Evolutionary conservation across 2,329 filamentous ascomycete species (phyloP), one percentile per base, ranked within the genome.

Genomic region (Diplodia seriata): DNA sequence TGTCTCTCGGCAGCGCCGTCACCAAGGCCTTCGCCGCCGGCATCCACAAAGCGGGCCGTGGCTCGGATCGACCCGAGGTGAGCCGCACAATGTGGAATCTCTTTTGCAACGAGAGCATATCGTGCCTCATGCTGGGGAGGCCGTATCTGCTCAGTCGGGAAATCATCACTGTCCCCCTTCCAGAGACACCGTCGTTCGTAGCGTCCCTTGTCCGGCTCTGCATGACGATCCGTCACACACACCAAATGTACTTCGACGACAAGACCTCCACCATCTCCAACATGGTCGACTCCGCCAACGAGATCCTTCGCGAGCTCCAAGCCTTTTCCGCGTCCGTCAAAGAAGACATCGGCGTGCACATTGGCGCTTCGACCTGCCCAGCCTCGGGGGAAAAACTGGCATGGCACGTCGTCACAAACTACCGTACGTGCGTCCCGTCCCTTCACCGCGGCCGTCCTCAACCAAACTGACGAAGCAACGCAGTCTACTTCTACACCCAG

Each of bases 81-180:
- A 47, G 2, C 33, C 26, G 12, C 2, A 65, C 62, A 2, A 65
- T 65, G 50, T 65, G 62, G 62, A 55, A 2, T 6, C 33, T 65
- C 9, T 65, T 65, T 18, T 54, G 49, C 62, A 33, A 65, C 9
- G 62, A 65, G 18, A 65, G 62, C 23, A 65, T 66, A 14, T 43
- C 33, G 5, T 57, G 64, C 15, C 33, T 66, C 15, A 57, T 57
- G 31, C 12, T 57, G 1, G 64, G 64, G 23, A 23, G 64, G 7
- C 64, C 51, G 1, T 51, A 56, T 20, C 33, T 57, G 15, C 40
- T 66, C 7, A 3, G 15, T 18, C 53, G 40, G 14, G 64, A 57
- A 4, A 40, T 23, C n/a, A 66, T 66, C 26, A 38, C 29, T 8
- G 9, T 57, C 14, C 64, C 64, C 5, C 12, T 29, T 40, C 64